Percentiles rank a stretch among this genome's conserved stretches.
Conservation (phyloP, 768 basidiomycete species). For the Suillus plorans region DNA sequence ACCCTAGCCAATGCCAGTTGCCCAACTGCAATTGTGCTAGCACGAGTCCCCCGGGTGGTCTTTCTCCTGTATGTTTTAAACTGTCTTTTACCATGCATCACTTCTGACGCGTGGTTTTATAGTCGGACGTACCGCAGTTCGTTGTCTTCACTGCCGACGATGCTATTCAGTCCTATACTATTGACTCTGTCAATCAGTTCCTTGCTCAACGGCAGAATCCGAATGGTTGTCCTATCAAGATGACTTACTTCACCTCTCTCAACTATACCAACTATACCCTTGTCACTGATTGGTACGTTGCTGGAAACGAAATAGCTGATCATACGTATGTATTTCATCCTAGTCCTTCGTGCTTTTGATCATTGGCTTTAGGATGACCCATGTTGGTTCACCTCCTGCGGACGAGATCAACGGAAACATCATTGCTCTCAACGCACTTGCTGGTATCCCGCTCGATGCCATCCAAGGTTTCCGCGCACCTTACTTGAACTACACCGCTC, state of each 20-base stretch:
- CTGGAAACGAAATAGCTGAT: slow-evolving; percentile 82
- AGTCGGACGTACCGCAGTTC: slow-evolving; percentile 65
- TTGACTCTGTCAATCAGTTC: slow-evolving; percentile 74
- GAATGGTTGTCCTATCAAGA: slow-evolving; percentile 71
- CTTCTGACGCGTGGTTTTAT: background rate
- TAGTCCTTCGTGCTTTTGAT: too few species aligned
- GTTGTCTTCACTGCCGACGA: slow-evolving; percentile 77
- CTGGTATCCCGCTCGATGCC: slow-evolving; percentile 66
- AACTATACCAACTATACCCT: slow-evolving; percentile 76
- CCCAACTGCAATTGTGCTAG: slow-evolving; percentile 76
- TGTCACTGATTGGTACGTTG: slow-evolving; percentile 78
- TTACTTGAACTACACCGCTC: slow-evolving; percentile 61
- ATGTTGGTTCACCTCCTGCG: slow-evolving; percentile 59
- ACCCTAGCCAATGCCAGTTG: slow-evolving; percentile 60
- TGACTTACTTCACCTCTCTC: slow-evolving; percentile 75
- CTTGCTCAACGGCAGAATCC: slow-evolving; percentile 73
- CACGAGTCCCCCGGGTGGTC: slow-evolving; percentile 69
- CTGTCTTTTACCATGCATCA: background rate
- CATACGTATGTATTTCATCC: slow-evolving; percentile 51
- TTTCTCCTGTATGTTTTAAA: slow-evolving; percentile 50
- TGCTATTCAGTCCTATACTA: slow-evolving; percentile 74
- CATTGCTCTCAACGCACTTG: slow-evolving; percentile 73
- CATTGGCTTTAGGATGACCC: slow-evolving; percentile 52
- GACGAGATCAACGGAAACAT: slow-evolving; percentile 79
- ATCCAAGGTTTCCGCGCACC: slow-evolving; percentile 80